Conservation (phyloP, 371 early-diverging fungal genomes). For the Syncephalastrum contaminatum region DNA sequence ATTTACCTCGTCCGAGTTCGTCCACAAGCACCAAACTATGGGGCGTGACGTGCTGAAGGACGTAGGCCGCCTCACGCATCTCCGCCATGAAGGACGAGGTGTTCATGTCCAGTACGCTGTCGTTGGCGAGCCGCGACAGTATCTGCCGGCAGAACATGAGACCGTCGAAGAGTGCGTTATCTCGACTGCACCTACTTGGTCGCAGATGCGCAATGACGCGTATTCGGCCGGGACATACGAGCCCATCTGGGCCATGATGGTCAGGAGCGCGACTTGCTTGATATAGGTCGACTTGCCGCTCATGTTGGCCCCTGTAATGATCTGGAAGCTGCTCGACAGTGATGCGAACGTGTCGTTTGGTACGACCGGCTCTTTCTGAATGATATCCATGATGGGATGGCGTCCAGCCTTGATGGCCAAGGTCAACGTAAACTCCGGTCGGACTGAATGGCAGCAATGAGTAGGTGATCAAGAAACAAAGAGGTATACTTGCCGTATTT, state of each 20-base stretch:
- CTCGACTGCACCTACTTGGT: constrained; percentile 57
- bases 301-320: constrained; percentile 99
- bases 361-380: constrained; percentile 51
- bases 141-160: constrained; percentile 23
- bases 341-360: constrained; percentile 82
- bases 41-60: constrained; percentile 72
- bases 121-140: constrained; percentile 74
- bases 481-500: constrained; percentile 40
- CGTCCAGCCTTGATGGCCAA: constrained; percentile 78
- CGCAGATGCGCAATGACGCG: constrained; percentile 77
- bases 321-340: constrained; percentile 68
- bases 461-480: background rate
- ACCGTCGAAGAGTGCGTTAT: too few relatives aligned
- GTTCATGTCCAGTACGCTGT: constrained; percentile 62
- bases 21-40: constrained; percentile 89
- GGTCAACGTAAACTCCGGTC: constrained; percentile 82
- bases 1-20: constrained; percentile 92
- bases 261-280: constrained; percentile 83
- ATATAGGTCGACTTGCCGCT: constrained; percentile 95
- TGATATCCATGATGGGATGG: constrained; percentile 79
- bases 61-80: constrained; percentile 87
- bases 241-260: constrained; percentile 96
- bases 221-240: constrained; percentile 92
- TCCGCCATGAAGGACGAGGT: constrained; percentile 91
- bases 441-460: constrained; percentile 34